Base-by-base conservation (phyloP, 2,329 filamentous ascomycete species). In the Trichoderma atrobrunneum region DNA sequence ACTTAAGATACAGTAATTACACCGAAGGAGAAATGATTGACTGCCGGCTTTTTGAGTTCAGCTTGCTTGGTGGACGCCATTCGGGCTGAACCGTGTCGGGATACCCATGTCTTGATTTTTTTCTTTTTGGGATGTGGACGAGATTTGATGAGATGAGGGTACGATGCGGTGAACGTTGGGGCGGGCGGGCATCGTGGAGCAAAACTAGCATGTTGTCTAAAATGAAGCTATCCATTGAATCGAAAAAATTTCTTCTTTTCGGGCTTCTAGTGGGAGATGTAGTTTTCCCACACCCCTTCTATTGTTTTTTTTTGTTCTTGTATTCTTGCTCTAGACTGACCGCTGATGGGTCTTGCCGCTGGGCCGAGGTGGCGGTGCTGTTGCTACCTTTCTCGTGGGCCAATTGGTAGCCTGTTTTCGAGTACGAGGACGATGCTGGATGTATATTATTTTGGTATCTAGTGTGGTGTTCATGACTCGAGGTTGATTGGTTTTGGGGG, bases 201-300 rank as follows among this genome's bases (percentile, higher is more conserved):
- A 21, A 24, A 39, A 39, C 63, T 57, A 39, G 21, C 30, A 67
- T 24, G 18, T 11, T n/a, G 36, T 34, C 16, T 28, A 59, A 67
- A 59, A n/a, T 59, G 54, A 59, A 39, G 51, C 54, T 21, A 68
- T 59, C 24, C 16, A 24, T 24, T 39, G 34, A 67, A 24, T 24
- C n/a, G 21, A 21, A 34, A 30, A 30, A 28, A 39, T 32, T 43
- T 59, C 51, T 68, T 68, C 56, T 48, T 48, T 43, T 48, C 51
- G 34, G 54, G 36, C 65, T 68, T 68, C 65, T 60, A 68, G 65
- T 43, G 64, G 32, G 64, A 67, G 51, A 39, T 24, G 30, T 24
- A 56, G 21, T 10, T 43, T n/a, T 43, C 30, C 18, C 56, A 59
- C 56, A n/a, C 56, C 28, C 59, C 60, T 39, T 63, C 12, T 36